phyloP scores from a whole-genome alignment of 179 eudicot genomes.

The Silene noctiflora region DNA sequence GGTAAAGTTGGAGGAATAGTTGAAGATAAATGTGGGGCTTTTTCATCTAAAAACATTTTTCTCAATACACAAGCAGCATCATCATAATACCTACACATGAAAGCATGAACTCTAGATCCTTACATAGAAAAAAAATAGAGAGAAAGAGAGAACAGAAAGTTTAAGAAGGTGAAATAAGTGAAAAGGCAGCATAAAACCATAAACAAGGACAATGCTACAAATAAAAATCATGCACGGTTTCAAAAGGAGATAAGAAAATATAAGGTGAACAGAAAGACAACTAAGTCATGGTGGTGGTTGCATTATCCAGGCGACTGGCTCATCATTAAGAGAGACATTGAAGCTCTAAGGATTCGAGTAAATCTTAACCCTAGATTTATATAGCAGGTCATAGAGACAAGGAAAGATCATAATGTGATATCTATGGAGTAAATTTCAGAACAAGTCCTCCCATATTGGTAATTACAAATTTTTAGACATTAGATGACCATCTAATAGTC shows the following conservation, averaged over 20 bases:
- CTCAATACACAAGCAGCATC: slow-evolving; percentile 97
- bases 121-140: slow-evolving; percentile 28
- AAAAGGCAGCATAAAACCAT: background rate
- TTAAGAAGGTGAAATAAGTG: background rate
- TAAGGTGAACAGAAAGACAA: slow-evolving; percentile 3
- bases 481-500: background rate
- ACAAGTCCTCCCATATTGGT: background rate
- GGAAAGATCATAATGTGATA: background rate
- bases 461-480: background rate
- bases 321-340: background rate
- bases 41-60: slow-evolving; percentile 92
- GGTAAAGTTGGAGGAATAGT: slow-evolving; percentile 92
- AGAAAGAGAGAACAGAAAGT: background rate
- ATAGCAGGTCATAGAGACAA: background rate
- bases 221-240: background rate
- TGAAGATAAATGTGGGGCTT: slow-evolving; percentile 98
- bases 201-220: background rate
- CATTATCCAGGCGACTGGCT: background rate
- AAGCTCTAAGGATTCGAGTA: background rate
- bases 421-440: background rate
- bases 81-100: slow-evolving; percentile 76
- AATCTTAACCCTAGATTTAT: background rate
- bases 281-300: slow-evolving; percentile 1
- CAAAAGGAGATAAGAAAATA: background rate
- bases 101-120: slow-evolving; percentile 21